These are phyloP conservation scores for Aureobasidium sp. DNA, from an alignment of 2,329 filamentous ascomycete genomes.

Conservation along the genomic window DNA sequence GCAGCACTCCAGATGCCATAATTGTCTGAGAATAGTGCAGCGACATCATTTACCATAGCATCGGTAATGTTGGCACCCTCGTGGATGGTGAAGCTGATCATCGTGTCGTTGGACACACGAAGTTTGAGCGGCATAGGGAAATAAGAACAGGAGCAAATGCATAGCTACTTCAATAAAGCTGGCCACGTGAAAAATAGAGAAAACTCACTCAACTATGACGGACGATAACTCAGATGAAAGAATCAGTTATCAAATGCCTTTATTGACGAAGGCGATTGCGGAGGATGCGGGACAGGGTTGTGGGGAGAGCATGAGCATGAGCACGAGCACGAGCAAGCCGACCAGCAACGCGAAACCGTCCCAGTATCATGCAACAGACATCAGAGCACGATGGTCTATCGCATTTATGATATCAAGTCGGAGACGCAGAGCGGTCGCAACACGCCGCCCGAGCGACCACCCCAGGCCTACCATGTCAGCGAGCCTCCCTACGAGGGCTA, in stretches of 20 bases:
- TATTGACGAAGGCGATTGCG: background rate
- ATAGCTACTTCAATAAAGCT: background rate
- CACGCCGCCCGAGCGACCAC: constrained; percentile 40
- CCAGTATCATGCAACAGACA: background rate
- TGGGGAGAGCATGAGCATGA: constrained; percentile 1
- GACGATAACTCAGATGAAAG: background rate
- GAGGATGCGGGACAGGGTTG: background rate
- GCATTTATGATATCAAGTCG: constrained; percentile 24
- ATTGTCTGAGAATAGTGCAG: background rate
- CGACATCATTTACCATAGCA: background rate
- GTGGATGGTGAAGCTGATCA: background rate
- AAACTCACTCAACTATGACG: background rate
- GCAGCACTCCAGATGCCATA: constrained; percentile 3
- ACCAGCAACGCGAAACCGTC: background rate
- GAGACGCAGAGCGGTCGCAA: constrained; percentile 23
- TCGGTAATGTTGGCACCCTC: background rate
- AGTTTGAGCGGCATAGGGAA: background rate
- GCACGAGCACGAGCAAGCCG: background rate
- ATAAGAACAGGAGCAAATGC: background rate
- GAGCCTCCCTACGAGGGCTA: constrained; percentile 57
- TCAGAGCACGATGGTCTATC: constrained; percentile 29
- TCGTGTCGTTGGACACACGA: background rate
- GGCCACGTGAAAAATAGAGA: background rate
- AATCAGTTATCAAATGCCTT: background rate
- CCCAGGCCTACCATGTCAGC: constrained; percentile 44